A percentile compares a stretch with the other conserved stretches of the same genome.
phyloP scores from a whole-genome alignment of 176 grass and related monocot species.

The Triticum aestivum region DNA sequence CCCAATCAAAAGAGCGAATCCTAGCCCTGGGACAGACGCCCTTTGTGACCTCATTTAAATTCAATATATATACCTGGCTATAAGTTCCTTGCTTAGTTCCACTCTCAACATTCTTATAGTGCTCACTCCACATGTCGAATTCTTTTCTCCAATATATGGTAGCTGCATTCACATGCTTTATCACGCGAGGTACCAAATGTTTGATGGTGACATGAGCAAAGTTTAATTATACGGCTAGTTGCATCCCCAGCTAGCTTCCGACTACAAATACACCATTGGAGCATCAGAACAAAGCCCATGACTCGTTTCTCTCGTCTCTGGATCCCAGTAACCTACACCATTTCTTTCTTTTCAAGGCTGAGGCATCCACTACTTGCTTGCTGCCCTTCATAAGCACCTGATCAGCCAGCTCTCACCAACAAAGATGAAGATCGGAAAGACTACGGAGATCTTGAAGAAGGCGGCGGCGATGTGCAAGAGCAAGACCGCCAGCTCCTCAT shows the following conservation, averaged over 20 bases:
- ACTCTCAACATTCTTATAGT: too few species aligned
- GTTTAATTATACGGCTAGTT: too few species aligned
- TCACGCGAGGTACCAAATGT: neutral
- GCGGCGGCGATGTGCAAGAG: neutral
- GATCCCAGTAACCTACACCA: neutral
- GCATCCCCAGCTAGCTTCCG: neutral
- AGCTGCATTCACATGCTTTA: constrained; percentile 26
- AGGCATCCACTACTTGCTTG: neutral
- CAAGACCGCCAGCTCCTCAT: neutral
- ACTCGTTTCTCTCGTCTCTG: neutral
- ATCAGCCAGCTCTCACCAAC: neutral
- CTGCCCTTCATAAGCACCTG: neutral
- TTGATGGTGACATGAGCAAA: constrained; percentile 4
- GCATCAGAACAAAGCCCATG: constrained; percentile 39
- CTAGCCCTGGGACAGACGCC: too few species aligned
- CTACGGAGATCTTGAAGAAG: neutral
- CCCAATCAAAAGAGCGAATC: neutral
- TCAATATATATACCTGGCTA: neutral
- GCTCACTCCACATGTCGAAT: too few species aligned
- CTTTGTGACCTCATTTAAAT: too few species aligned
- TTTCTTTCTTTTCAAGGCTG: constrained; percentile 7
- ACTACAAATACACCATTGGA: neutral
- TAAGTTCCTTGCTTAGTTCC: neutral
- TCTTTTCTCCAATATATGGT: neutral
- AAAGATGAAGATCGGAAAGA: neutral